Evolutionary conservation across 345 rosid species (phyloP).

Genomic region (Psidium friedrichsthalianum): DNA sequence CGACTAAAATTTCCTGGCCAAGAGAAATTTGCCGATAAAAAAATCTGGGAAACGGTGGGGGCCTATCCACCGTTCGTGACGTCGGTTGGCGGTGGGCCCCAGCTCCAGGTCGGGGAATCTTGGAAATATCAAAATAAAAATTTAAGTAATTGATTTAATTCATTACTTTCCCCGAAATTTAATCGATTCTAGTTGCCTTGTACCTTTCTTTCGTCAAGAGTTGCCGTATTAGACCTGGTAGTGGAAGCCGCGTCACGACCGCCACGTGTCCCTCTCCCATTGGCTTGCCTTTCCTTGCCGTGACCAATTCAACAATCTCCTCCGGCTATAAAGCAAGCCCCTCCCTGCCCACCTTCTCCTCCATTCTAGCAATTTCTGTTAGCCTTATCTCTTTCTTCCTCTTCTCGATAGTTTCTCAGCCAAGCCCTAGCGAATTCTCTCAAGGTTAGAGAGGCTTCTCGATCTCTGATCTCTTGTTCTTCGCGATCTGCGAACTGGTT

Average conservation of each 20-base stretch:
- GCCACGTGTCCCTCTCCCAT: background rate
- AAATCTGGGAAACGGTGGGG: background rate
- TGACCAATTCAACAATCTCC: background rate
- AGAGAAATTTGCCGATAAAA: background rate
- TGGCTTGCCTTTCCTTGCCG: background rate
- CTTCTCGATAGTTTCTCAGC: background rate
- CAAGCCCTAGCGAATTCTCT: background rate
- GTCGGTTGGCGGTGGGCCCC: background rate
- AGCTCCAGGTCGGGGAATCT: background rate
- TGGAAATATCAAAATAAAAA: background rate
- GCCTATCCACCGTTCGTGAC: background rate
- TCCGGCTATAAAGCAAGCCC: background rate
- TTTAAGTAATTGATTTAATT: background rate
- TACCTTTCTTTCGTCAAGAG: background rate
- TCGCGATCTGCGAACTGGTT: background rate
- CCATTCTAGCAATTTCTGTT: too few relatives aligned
- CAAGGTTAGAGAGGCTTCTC: background rate
- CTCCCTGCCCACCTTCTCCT: background rate
- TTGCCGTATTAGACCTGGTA: background rate
- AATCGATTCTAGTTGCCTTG: background rate
- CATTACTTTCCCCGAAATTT: background rate
- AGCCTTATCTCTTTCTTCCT: background rate
- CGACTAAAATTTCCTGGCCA: background rate
- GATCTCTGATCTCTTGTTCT: background rate
- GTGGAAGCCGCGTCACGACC: background rate